Percentiles rank a stretch among this genome's conserved stretches.
Evolutionary conservation across 345 rosid species (phyloP).

Genomic region (Acer saccharum): DNA sequence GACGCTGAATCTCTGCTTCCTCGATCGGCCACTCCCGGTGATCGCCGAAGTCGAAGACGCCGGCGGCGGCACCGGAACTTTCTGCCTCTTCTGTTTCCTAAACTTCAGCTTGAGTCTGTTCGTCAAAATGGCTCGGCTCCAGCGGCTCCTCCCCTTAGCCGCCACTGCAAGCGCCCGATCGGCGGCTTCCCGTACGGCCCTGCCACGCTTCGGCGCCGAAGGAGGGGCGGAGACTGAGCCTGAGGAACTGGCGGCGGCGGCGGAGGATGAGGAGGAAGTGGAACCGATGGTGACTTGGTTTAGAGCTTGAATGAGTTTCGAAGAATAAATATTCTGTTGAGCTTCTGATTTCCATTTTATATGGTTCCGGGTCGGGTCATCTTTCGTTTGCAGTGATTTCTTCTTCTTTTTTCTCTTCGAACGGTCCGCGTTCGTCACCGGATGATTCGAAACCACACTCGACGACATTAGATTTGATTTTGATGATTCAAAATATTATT

Average conservation of each 20-base stretch:
- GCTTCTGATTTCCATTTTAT: conserved; percentile 79
- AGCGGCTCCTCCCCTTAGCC: conserved; percentile 78
- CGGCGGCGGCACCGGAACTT: conserved; percentile 29
- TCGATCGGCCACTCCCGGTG: conserved; percentile 43
- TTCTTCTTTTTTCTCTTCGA: conserved; percentile 66
- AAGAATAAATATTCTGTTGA: conserved; percentile 80
- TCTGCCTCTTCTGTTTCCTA: conserved; percentile 64
- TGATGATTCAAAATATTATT: not conserved
- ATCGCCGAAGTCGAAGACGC: not conserved
- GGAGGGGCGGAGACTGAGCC: conserved; percentile 20
- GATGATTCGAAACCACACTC: conserved; percentile 38
- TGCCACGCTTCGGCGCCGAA: conserved; percentile 56
- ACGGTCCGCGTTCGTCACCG: conserved; percentile 46
- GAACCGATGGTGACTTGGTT: conserved; percentile 46
- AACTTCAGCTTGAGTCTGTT: conserved; percentile 77
- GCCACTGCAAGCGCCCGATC: conserved; percentile 78
- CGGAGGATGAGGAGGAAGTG: not conserved
- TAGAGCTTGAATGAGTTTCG: conserved; percentile 73
- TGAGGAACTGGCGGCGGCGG: not conserved
- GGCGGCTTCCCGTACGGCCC: conserved; percentile 83
- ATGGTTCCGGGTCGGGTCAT: conserved; percentile 32
- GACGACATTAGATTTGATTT: conserved; percentile 19
- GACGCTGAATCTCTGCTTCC: conserved; percentile 71
- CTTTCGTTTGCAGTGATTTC: conserved; percentile 35
- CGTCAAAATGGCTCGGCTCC: conserved; percentile 93